These are phyloP conservation scores for Vitis cinerea DNA, from an alignment of 164 flowering plant genomes.

Conservation along the genomic window DNA sequence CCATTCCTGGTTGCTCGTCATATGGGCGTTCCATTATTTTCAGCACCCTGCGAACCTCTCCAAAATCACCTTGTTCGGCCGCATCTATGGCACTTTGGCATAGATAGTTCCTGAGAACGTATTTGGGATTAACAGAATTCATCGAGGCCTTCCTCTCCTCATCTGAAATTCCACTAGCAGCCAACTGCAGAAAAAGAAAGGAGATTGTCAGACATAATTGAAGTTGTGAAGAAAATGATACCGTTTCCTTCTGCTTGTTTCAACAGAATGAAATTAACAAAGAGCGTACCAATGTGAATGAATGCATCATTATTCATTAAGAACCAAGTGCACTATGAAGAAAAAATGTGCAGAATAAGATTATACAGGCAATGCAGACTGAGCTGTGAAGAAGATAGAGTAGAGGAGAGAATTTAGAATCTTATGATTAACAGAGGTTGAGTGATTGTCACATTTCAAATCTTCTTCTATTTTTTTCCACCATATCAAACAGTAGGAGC, in stretches of 20 bases:
- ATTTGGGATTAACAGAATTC: slow-evolving; percentile 90
- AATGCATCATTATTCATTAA: neutral
- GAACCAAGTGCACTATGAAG: neutral
- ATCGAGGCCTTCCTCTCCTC: slow-evolving; percentile 78
- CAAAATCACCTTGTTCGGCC: slow-evolving; percentile 86
- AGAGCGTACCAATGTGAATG: neutral
- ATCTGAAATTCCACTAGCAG: slow-evolving; percentile 62
- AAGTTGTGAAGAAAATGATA: neutral
- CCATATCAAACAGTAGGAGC: neutral
- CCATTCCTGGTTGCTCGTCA: slow-evolving; percentile 98
- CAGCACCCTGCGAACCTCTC: slow-evolving; percentile 71
- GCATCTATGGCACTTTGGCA: slow-evolving; percentile 98
- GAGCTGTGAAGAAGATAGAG: neutral
- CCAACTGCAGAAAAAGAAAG: slow-evolving; percentile 41
- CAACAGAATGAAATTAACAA: neutral
- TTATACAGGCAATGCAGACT: neutral
- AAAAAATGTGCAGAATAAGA: neutral
- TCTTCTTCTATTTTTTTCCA: neutral
- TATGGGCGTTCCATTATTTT: slow-evolving; percentile 86
- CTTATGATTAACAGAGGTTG: neutral
- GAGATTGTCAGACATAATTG: neutral
- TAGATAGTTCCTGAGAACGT: slow-evolving; percentile 82
- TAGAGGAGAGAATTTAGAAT: neutral
- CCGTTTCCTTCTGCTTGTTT: neutral
- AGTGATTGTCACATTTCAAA: neutral